These are phyloP conservation scores for Suillus americanus DNA, from an alignment of 768 basidiomycete species.

Conservation along the genomic window DNA sequence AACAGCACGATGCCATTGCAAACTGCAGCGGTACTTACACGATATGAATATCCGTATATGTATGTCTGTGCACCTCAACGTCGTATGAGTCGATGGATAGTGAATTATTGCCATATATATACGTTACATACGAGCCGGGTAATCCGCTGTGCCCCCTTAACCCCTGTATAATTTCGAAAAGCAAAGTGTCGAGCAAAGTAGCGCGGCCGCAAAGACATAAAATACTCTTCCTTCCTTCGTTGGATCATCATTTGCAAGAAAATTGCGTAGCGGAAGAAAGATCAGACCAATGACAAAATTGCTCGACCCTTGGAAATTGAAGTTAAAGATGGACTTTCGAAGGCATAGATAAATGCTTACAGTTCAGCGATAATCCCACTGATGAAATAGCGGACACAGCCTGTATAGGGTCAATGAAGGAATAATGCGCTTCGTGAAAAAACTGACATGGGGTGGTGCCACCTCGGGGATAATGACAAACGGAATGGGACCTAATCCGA, in stretches of 20 bases:
- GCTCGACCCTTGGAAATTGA: conserved; percentile 57
- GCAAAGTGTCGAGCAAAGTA: conserved; percentile 32
- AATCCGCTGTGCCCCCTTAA: conserved; percentile 8
- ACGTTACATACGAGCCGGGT: not conserved
- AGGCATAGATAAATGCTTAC: conserved; percentile 37
- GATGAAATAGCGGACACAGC: conserved; percentile 83
- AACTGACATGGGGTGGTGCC: conserved; percentile 71
- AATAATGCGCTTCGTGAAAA: conserved; percentile 1
- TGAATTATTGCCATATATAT: not conserved
- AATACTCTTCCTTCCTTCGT: conserved; percentile 85
- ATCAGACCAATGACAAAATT: conserved; percentile 85
- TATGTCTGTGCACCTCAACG: not conserved
- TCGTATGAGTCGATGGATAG: not conserved
- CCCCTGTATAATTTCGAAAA: conserved; percentile 28
- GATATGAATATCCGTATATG: no score
- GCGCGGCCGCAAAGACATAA: conserved; percentile 71
- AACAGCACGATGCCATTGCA: no score
- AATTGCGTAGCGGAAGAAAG: conserved; percentile 82
- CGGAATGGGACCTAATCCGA: conserved; percentile 89
- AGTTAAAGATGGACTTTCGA: not conserved
- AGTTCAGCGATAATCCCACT: conserved; percentile 69
- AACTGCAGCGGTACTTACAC: no score
- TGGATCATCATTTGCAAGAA: conserved; percentile 58
- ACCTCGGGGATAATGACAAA: conserved; percentile 93
- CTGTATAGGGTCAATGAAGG: conserved; percentile 31